A percentile compares a stretch with the other conserved stretches of the same genome.
These are phyloP conservation scores for Diaporthe longicolla DNA, from an alignment of 2,329 filamentous ascomycete species.

Conservation along the genomic window DNA sequence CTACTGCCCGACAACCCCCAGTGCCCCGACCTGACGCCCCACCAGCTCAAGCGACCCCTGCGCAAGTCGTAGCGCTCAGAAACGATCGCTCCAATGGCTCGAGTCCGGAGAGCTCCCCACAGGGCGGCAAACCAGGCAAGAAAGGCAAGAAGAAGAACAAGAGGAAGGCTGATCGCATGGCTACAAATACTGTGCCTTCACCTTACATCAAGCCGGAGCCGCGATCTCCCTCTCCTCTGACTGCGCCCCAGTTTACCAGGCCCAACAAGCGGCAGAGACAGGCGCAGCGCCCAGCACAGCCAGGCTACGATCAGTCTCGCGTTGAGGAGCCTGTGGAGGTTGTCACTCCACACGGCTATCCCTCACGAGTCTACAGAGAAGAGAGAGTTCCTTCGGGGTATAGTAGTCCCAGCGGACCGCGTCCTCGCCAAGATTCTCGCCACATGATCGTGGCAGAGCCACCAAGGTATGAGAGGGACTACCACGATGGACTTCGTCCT, in stretches of 20 bases:
- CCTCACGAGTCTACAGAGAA: constrained; percentile 52
- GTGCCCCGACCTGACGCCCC: constrained; percentile 51
- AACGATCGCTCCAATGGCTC: constrained; percentile 63
- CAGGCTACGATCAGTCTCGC: constrained; percentile 51
- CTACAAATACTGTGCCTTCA: constrained; percentile 60
- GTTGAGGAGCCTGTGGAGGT: constrained; percentile 60
- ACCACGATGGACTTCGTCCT: constrained; percentile 51
- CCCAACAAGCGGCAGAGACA: constrained; percentile 71
- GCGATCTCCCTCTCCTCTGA: constrained; percentile 72
- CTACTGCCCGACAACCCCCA: constrained; percentile 57
- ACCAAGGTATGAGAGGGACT: constrained; percentile 52
- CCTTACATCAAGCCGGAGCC: constrained; percentile 76
- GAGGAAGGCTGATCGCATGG: constrained; percentile 65
- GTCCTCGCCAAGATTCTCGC: constrained; percentile 47
- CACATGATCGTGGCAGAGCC: constrained; percentile 46
- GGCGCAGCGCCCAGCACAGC: constrained; percentile 56
- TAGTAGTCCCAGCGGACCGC: constrained; percentile 50
- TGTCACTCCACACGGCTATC: constrained; percentile 54
- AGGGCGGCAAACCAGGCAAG: constrained; percentile 64
- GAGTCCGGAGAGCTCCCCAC: constrained; percentile 73
- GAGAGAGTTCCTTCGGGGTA: constrained; percentile 54
- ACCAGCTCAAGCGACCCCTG: constrained; percentile 57
- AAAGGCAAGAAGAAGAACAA: constrained; percentile 66
- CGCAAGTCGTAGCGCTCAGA: constrained; percentile 71
- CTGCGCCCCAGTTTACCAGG: constrained; percentile 65